Base-by-base conservation (phyloP, 176 grass and related monocot species). In the Tuctoria greenei region DNA sequence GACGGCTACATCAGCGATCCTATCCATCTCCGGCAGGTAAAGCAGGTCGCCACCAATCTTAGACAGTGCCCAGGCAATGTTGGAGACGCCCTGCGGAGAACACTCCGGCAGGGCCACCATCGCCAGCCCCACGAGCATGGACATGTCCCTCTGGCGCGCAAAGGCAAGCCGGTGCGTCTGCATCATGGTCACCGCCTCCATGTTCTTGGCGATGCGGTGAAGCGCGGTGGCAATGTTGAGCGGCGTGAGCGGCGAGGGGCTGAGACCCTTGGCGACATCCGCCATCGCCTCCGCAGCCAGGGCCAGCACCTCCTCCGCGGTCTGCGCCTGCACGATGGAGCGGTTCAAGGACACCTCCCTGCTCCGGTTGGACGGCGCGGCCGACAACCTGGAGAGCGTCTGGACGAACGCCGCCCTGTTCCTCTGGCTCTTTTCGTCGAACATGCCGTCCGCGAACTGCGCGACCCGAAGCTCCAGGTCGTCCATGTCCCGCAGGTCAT, bases 141-240 rank as follows among this genome's bases (percentile, higher is more conserved):
- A 93, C 95, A 91, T 93, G 81, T 93, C 91, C 79, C 86, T 91
- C 71, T 93, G 86, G 31, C 95, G 86, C 1, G 91, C 84, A 69
- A 97, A 91, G 35, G 84, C 81, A 9, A 97, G 77, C 16, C 91
- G 92, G 40, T 83, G 71, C 9, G 86, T 83, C 78, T 91, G 85
- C 10, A 68, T 27, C 91, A 93, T 91, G 55, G 84, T 88, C 63
- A 97, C 91, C 7, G 76, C 66, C 63, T 97, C 95, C 91, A 97
- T 97, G 91, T 93, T 97, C 82, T 75, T 93, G 23, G 88, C 95
- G n/a, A 97, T 97, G 62, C 95, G 88, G 81, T 97, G 95, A 47
- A 97, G 85, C 31, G 91, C 91, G 5, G 95, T 93, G 76, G 95
- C 95, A 4, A 97, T 86, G 83, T 97, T 97, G 55, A 93, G 82